Evolutionary conservation across 768 basidiomycete genomes (phyloP), one percentile per base, ranked within the genome.

Genomic region (Cystofilobasidium capitatum): DNA sequence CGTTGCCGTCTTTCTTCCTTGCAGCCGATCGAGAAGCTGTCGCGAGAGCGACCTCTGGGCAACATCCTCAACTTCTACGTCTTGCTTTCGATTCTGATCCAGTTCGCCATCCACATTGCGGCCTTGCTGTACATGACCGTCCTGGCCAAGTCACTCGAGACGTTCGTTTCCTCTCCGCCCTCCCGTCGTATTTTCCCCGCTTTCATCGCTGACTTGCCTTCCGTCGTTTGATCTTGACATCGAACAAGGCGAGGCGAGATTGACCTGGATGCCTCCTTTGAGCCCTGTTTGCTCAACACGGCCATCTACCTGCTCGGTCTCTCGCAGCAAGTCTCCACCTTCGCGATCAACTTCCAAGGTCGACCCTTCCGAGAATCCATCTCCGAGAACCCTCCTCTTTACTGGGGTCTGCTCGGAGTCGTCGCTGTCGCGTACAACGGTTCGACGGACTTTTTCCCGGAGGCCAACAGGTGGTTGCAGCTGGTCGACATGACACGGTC

Each of bases 21-120:
- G 0, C 72, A 97, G 92, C 91, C 96, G n/a, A 88, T 98, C 33
- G 92, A 98, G 75, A 90, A 91, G 74, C 81, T 99, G 13, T 96
- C 92, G 0, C 83, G 88, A 49, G 92, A 98, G 79, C 85, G 93
- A 26, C 96, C 94, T 1, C 80, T 97, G 31, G 86, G 89, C 71
- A 96, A 94, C 71, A 97, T 99, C 73, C 96, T 98, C 82, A 97
- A 96, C 76, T 79, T 92, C 73, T 99, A 98, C 73, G 91, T 99
- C 61, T 80, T 98, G 57, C 79, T 92, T 26, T 97, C 92, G 0
- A 89, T 99, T 42, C 78, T 98, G 22, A 73, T 90, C 47, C 96
- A 99, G 76, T 99, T 99, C 75, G 86, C 91, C 12, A 81, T 98
- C 62, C 94, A 99, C 77, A 94, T 99, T 65, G 83, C 80, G 2